A percentile compares a stretch with the other conserved stretches of the same genome.
These are phyloP conservation scores for Paramecium bursaria DNA, from an alignment of 73 alveolate species.

Conservation along the genomic window DNA sequence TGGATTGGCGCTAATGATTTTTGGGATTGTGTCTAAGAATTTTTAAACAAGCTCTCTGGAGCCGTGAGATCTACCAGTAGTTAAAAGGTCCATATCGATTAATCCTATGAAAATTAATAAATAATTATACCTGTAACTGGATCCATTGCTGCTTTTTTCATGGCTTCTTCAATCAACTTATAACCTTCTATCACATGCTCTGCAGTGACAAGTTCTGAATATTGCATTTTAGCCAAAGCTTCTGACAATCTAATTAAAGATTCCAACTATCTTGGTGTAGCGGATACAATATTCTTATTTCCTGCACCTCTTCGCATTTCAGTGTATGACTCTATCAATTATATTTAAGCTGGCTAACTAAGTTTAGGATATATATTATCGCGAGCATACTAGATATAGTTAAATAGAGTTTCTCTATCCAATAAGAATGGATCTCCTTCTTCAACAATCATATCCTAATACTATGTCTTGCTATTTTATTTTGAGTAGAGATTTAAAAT, in stretches of 20 bases:
- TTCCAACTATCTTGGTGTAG: slow-evolving; percentile 98
- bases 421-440: slow-evolving; percentile 66
- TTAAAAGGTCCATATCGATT: slow-evolving; percentile 69
- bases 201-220: not conserved
- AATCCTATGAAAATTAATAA: not conserved
- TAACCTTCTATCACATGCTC: slow-evolving; percentile 66
- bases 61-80: slow-evolving; percentile 68
- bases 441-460: slow-evolving; percentile 62
- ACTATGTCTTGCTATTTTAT: slow-evolving; percentile 50
- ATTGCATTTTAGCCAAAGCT: slow-evolving; percentile 80
- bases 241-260: slow-evolving; percentile 96
- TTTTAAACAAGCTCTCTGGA: slow-evolving; percentile 31
- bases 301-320: slow-evolving; percentile 90
- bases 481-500: slow-evolving; percentile 86
- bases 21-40: slow-evolving; percentile 13
- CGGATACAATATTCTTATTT: slow-evolving; percentile 94
- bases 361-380: slow-evolving; percentile 81
- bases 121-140: slow-evolving; percentile 60
- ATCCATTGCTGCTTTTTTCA: slow-evolving; percentile 67
- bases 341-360: slow-evolving; percentile 81
- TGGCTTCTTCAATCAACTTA: slow-evolving; percentile 64
- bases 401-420: slow-evolving; percentile 81
- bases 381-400: slow-evolving; percentile 88
- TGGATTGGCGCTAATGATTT: slow-evolving; percentile 7
- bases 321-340: slow-evolving; percentile 81